phyloP scores from a whole-genome alignment of 2,329 filamentous ascomycete genomes.

The Beauveria medogensis region DNA sequence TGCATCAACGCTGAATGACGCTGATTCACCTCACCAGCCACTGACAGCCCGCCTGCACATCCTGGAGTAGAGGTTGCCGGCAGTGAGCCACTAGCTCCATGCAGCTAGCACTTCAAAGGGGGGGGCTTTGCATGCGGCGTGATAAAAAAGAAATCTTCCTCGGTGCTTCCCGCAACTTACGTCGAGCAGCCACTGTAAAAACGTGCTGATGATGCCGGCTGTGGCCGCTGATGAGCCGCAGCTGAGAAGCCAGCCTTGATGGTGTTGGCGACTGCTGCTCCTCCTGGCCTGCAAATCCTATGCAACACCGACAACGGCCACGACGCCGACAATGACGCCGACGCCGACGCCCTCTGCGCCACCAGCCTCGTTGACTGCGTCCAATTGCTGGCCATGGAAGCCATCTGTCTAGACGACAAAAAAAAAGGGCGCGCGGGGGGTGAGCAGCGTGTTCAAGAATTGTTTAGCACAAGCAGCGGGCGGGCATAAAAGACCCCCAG shows the following conservation, averaged over 20 bases:
- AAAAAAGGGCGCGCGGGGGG: neutral
- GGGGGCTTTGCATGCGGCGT: neutral
- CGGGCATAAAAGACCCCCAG: neutral
- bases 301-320: neutral
- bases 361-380: neutral
- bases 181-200: neutral
- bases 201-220: neutral
- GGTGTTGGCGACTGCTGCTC: neutral
- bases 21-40: too few species aligned
- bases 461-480: too few species aligned
- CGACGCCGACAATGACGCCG: neutral
- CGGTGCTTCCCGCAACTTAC: neutral
- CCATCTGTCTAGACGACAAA: neutral
- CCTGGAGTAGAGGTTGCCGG: neutral
- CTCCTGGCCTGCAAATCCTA: neutral
- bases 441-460: neutral
- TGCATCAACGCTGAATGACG: neutral
- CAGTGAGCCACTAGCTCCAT: constrained; percentile 1
- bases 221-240: constrained; percentile 3
- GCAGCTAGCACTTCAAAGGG: neutral
- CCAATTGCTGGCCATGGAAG: constrained; percentile 2
- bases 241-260: neutral
- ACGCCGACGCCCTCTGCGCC: neutral
- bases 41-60: too few species aligned
- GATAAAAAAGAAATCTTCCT: neutral